Percentiles rank a stretch among this genome's conserved stretches.
Evolutionary conservation across 2,329 filamentous ascomycete species (phyloP).

Genomic region (Colletotrichum tropicale): DNA sequence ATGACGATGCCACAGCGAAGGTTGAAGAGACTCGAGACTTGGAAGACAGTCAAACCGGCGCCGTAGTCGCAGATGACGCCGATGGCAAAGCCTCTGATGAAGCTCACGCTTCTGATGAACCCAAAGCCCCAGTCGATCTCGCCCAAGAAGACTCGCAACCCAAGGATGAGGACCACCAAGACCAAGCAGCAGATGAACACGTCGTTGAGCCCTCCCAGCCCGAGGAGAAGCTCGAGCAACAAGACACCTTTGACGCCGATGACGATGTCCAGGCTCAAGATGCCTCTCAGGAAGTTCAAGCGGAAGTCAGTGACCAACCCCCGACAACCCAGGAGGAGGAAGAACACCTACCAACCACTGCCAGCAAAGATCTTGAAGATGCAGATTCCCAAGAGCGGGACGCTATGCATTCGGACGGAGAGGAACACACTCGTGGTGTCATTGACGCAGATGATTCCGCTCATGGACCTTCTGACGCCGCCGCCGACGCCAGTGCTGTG

Average conservation of each 20-base stretch:
- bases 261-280: constrained; percentile 35
- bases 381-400: constrained; percentile 11
- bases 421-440: constrained; percentile 10
- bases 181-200: neutral
- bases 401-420: neutral
- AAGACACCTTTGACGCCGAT: neutral
- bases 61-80: neutral
- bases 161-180: neutral
- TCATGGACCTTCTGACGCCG: neutral
- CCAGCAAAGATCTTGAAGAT: constrained; percentile 15
- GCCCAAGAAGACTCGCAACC: neutral
- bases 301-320: constrained; percentile 12
- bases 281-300: constrained; percentile 20
- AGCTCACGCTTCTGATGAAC: neutral
- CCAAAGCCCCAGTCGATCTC: neutral
- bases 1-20: neutral
- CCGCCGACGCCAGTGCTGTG: neutral
- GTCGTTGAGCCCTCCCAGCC: neutral
- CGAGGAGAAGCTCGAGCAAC: neutral
- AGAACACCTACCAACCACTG: constrained; percentile 7
- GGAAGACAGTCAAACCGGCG: neutral
- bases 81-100: neutral
- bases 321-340: constrained; percentile 4
- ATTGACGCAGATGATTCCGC: constrained; percentile 11
- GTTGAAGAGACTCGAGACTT: neutral